A percentile compares a stretch with the other conserved stretches of the same genome.
Conservation (phyloP, 2,329 filamentous ascomycete genomes). For the Pseudopithomyces maydicus region DNA sequence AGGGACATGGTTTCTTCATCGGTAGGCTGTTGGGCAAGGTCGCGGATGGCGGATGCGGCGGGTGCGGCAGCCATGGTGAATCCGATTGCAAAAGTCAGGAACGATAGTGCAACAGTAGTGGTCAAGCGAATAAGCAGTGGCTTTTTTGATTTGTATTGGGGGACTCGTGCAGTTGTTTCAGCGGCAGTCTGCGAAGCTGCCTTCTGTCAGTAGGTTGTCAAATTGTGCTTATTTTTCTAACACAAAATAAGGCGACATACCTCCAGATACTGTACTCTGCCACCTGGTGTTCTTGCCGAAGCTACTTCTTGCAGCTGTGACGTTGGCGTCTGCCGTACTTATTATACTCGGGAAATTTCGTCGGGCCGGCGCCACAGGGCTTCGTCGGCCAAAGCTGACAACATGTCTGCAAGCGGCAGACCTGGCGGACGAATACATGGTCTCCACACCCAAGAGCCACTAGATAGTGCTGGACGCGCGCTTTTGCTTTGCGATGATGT, state of each 20-base stretch:
- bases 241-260: slow-evolving; percentile 4
- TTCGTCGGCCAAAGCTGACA: background rate
- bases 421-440: slow-evolving; percentile 19
- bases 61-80: slow-evolving; percentile 63
- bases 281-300: background rate
- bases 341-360: slow-evolving; percentile 10
- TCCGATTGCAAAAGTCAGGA: slow-evolving; percentile 58
- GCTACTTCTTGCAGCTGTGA: background rate
- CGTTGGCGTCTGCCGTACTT: background rate
- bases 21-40: slow-evolving; percentile 60
- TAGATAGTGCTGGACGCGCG: slow-evolving; percentile 1
- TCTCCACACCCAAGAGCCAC: slow-evolving; percentile 3
- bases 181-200: slow-evolving; percentile 17
- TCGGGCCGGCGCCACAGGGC: slow-evolving; percentile 11
- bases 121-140: slow-evolving; percentile 45
- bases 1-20: slow-evolving; percentile 75
- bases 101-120: slow-evolving; percentile 52
- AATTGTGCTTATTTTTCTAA: background rate
- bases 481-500: slow-evolving; percentile 3
- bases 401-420: slow-evolving; percentile 14
- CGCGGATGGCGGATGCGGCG: slow-evolving; percentile 55
- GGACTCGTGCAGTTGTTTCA: slow-evolving; percentile 7
- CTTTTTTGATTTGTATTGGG: slow-evolving; percentile 13
- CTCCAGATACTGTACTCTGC: slow-evolving; percentile 12
- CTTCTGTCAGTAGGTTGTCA: slow-evolving; percentile 4